phyloP scores from a whole-genome alignment of 305 asterid species.

The Withania somnifera region DNA sequence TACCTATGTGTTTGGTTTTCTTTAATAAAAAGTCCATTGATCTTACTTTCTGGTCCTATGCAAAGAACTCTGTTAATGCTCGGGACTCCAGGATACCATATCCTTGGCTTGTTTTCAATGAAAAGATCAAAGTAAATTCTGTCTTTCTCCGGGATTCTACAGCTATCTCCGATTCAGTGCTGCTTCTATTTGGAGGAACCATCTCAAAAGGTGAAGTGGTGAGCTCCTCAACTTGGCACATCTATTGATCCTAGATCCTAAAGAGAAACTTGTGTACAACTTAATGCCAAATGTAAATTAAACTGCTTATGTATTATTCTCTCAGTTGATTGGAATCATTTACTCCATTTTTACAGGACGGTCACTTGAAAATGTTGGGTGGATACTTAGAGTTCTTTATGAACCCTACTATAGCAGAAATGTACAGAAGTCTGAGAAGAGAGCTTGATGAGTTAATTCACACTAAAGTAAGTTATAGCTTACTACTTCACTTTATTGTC shows the following conservation, averaged over 20 bases:
- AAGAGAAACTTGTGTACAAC: not conserved
- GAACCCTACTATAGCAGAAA: constrained; percentile 58
- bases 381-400: constrained; percentile 90
- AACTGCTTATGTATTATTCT: not conserved
- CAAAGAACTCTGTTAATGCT: constrained; percentile 76
- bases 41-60: constrained; percentile 15
- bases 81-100: constrained; percentile 63
- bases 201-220: constrained; percentile 56
- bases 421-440: constrained; percentile 55
- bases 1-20: constrained; percentile 8
- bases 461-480: constrained; percentile 48
- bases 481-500: not conserved
- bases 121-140: constrained; percentile 81
- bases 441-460: constrained; percentile 77
- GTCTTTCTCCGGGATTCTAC: constrained; percentile 93
- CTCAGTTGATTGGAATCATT: constrained; percentile 9
- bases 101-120: constrained; percentile 95
- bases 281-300: not conserved
- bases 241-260: not conserved
- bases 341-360: constrained; percentile 43
- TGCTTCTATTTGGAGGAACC: constrained; percentile 90
- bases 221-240: constrained; percentile 12
- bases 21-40: not conserved
- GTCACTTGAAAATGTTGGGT: constrained; percentile 81
- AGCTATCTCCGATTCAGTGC: constrained; percentile 82